Conservation (phyloP, 495 filamentous ascomycete genomes). For the Podospora tetraspora region DNA sequence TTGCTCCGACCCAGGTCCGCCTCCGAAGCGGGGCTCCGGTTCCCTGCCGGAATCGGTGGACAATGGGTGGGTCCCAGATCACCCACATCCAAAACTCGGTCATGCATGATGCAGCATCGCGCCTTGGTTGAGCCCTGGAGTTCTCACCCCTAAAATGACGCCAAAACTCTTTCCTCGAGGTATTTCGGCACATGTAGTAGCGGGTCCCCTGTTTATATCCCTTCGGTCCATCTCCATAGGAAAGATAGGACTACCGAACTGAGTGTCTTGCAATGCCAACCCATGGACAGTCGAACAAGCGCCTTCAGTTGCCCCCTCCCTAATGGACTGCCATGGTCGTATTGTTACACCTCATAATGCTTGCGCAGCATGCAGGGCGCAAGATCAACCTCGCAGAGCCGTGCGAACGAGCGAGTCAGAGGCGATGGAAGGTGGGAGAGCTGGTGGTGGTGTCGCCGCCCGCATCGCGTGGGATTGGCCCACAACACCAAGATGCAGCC, state of each 20-base stretch:
- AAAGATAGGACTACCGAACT: background rate
- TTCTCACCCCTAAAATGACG: background rate
- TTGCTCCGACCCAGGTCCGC: background rate
- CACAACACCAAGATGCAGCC: conserved; percentile 10
- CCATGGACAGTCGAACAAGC: background rate
- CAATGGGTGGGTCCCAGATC: background rate
- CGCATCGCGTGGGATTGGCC: conserved; percentile 6
- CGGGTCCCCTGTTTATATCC: background rate
- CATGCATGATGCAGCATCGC: background rate
- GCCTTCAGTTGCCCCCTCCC: background rate
- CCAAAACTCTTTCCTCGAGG: too few species aligned
- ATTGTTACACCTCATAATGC: background rate
- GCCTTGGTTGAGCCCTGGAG: background rate
- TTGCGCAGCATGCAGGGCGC: background rate
- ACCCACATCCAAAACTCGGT: background rate
- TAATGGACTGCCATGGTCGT: background rate
- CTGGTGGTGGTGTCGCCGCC: conserved; percentile 8
- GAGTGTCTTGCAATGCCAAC: background rate
- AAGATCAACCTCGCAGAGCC: background rate
- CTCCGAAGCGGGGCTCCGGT: background rate
- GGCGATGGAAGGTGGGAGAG: background rate
- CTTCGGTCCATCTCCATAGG: background rate
- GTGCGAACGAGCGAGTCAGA: conserved; percentile 11
- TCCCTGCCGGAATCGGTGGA: background rate
- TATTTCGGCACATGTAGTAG: background rate